Evolutionary conservation across 2,329 filamentous ascomycete genomes (phyloP), one percentile per base, ranked within the genome.

Genomic region (Fusarium foetens): DNA sequence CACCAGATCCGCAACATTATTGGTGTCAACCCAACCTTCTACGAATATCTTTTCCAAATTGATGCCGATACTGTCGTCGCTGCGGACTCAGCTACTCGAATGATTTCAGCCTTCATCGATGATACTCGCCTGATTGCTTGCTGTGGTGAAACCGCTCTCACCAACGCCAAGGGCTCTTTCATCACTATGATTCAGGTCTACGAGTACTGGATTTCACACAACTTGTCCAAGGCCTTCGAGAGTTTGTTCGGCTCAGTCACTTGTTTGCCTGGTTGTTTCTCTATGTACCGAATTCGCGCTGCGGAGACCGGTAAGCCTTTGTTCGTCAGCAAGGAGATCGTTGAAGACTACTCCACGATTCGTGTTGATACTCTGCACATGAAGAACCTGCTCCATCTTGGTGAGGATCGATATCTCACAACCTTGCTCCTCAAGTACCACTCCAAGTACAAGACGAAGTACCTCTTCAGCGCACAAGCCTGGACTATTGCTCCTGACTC

Each of bases 131-230:
- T 98, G n/a, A 95, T 98, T 78, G 96, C 93, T 61, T 90, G 96
- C 53, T 99, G 96, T 79, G 96, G 96, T 83, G 96, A 99, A 83
- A 99, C 96, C 1, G 93, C 93, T 21, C 87, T 99, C 52, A 95
- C 92, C 71, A 99, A 99, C 80, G 93, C 94, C 67, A 98, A 98
- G 82, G 88, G 92, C 11, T 98, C 95, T 2, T 94, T 97, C 79
- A 90, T 97, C 75, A 99, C 96, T 57, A 98, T 98, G 95, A 99
- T 99, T 81, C 96, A 99, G 83, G 95, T 99, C 38, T 99, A 98
- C 86, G 95, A 99, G 83, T 99, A 99, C 87, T 99, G 95, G 86
- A 99, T 99, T 78, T 98, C 95, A 57, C 95, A 99, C 86, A 97
- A 98, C 81, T 84, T 99, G 75, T 92, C 93, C 76, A 98, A 99